Conservation (phyloP, 495 filamentous ascomycete species). For the Annulohypoxylon nitens region DNA sequence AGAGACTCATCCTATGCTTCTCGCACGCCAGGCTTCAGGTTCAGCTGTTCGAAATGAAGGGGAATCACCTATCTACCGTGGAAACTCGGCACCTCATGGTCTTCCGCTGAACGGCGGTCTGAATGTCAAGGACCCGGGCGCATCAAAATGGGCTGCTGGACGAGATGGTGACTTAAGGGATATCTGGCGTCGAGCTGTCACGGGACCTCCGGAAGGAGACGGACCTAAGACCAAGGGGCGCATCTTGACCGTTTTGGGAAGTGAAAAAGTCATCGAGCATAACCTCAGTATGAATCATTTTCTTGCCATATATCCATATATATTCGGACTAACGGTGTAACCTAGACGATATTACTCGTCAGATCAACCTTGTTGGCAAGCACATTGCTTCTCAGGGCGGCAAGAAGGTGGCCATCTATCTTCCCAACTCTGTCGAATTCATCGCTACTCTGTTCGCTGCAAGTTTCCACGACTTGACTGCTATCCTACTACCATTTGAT, state of each 20-base stretch:
- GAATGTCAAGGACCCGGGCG: constrained; percentile 84
- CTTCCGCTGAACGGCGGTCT: constrained; percentile 85
- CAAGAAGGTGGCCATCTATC: constrained; percentile 87
- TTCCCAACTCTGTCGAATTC: constrained; percentile 93
- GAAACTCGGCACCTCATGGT: constrained; percentile 83
- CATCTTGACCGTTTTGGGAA: constrained; percentile 85
- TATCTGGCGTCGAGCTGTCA: constrained; percentile 84
- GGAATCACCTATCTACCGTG: constrained; percentile 85
- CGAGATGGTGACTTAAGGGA: constrained; percentile 92
- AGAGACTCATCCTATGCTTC: constrained; percentile 90
- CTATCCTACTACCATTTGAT: constrained; percentile 87
- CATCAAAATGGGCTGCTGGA: constrained; percentile 83
- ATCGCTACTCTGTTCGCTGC: constrained; percentile 73
- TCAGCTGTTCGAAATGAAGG: constrained; percentile 84
- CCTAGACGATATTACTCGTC: constrained; percentile 76
- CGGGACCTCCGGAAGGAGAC: constrained; percentile 71
- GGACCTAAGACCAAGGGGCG: constrained; percentile 73
- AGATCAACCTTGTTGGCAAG: constrained; percentile 89
- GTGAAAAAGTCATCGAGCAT: constrained; percentile 77
- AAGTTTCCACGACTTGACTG: constrained; percentile 83
- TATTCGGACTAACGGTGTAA: constrained; percentile 25
- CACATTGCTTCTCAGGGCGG: constrained; percentile 75
- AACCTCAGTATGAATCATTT: constrained; percentile 62
- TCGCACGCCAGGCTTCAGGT: constrained; percentile 83
- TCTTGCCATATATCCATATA: background rate